phyloP scores from a whole-genome alignment of 108 stramenopile genomes.

The Cyclotella choctawhatcheeana region DNA sequence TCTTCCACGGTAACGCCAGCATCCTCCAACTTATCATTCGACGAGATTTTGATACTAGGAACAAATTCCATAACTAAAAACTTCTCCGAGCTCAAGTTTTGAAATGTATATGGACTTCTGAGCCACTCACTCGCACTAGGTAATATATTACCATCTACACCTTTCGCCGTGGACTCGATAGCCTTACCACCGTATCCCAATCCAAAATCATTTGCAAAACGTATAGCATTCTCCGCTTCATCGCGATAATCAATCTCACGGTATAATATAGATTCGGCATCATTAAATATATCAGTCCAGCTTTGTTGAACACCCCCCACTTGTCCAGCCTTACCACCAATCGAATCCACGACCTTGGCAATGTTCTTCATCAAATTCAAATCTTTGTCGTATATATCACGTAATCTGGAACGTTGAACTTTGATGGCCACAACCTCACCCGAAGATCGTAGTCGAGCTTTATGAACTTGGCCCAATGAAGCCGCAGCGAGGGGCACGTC shows the following conservation, averaged over 20 bases:
- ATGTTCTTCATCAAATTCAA: slow-evolving; percentile 84
- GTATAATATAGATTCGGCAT: slow-evolving; percentile 91
- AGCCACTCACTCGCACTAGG: slow-evolving; percentile 85
- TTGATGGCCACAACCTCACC: slow-evolving; percentile 88
- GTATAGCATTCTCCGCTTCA: slow-evolving; percentile 88
- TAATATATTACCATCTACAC: slow-evolving; percentile 65
- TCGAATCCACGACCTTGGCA: slow-evolving; percentile 67
- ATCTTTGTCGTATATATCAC: slow-evolving; percentile 92
- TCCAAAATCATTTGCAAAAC: slow-evolving; percentile 90
- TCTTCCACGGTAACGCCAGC: slow-evolving; percentile 72
- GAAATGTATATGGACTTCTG: slow-evolving; percentile 71
- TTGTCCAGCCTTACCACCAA: slow-evolving; percentile 63
- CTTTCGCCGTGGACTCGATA: slow-evolving; percentile 51
- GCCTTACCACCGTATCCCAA: slow-evolving; percentile 71
- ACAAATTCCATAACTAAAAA: slow-evolving; percentile 54
- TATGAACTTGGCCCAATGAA: slow-evolving; percentile 92
- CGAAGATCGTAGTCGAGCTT: slow-evolving; percentile 64
- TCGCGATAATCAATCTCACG: slow-evolving; percentile 96
- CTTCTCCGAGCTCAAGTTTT: slow-evolving; percentile 68
- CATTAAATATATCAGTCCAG: slow-evolving; percentile 84
- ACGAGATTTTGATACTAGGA: slow-evolving; percentile 76
- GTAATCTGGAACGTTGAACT: slow-evolving; percentile 83
- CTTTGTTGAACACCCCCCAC: slow-evolving; percentile 83
- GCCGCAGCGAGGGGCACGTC: slow-evolving; percentile 91
- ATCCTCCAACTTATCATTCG: slow-evolving; percentile 61